Evolutionary conservation across 2,329 filamentous ascomycete species (phyloP).

Genomic region (Sarocladiaceae sp.): DNA sequence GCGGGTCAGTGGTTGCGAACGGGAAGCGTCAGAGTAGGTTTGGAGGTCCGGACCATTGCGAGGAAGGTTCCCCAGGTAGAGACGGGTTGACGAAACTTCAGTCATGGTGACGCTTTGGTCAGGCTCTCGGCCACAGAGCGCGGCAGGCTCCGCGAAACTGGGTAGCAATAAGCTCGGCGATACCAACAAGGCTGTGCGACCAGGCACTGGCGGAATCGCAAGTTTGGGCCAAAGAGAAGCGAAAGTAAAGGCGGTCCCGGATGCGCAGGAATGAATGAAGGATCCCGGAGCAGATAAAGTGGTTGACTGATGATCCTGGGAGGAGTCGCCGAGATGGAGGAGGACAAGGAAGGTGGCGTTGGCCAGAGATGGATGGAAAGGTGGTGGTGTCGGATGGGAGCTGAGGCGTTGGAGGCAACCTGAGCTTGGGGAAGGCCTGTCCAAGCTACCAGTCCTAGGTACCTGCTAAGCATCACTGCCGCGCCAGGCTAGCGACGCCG

Average conservation of each 20-base stretch:
- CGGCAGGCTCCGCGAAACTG: background rate
- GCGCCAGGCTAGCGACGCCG: background rate
- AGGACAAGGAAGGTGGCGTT: constrained; percentile 4
- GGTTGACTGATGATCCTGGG: background rate
- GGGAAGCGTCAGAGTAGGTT: constrained; percentile 15
- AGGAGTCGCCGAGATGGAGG: constrained; percentile 9
- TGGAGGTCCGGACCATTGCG: constrained; percentile 67
- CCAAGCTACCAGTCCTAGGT: background rate
- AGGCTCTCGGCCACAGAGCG: constrained; percentile 1
- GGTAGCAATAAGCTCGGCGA: background rate
- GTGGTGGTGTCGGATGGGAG: constrained; percentile 2
- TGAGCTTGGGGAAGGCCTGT: constrained; percentile 2
- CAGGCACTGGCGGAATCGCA: background rate
- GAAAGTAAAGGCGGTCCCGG: background rate
- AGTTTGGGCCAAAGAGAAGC: background rate
- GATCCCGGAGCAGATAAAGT: constrained; percentile 1
- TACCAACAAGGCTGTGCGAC: constrained; percentile 5
- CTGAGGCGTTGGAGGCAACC: constrained; percentile 9
- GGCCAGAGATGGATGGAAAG: constrained; percentile 3
- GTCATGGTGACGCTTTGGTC: constrained; percentile 52
- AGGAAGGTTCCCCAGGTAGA: constrained; percentile 97
- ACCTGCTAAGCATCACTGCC: background rate
- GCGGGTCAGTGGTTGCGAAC: constrained; percentile 39
- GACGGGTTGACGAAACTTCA: constrained; percentile 89
- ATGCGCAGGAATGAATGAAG: background rate